Conservation (phyloP, 805 yeast species). For the Schizosaccharomyces osmophilus region DNA sequence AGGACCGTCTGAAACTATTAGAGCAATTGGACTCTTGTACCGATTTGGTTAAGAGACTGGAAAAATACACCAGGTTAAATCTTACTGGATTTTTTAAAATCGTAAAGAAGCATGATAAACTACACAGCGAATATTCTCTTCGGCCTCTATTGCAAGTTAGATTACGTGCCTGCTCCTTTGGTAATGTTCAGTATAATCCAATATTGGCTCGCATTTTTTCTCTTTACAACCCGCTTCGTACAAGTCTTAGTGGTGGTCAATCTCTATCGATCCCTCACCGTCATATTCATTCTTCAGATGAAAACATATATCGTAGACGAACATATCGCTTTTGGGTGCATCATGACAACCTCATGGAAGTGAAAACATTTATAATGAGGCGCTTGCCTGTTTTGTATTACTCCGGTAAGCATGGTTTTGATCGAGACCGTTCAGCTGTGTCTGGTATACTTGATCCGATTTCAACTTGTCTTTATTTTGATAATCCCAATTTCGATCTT, state of each 20-base stretch:
- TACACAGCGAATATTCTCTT: conserved; percentile 73
- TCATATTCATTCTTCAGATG: background rate
- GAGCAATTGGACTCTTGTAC: conserved; percentile 47
- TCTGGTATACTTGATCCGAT: conserved; percentile 36
- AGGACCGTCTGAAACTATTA: conserved; percentile 42
- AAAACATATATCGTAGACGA: conserved; percentile 9
- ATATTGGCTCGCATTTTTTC: conserved; percentile 33
- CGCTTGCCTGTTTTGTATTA: conserved; percentile 81
- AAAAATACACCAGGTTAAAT: conserved; percentile 71
- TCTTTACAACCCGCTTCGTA: conserved; percentile 33
- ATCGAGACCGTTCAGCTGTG: conserved; percentile 16
- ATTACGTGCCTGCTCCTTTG: conserved; percentile 46
- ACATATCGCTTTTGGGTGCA: conserved; percentile 87
- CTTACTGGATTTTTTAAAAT: conserved; percentile 87
- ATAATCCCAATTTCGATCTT: conserved; percentile 55
- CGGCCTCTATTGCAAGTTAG: conserved; percentile 73
- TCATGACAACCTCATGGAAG: conserved; percentile 92
- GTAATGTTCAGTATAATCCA: background rate
- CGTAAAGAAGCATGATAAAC: conserved; percentile 84
- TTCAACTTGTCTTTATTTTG: conserved; percentile 71
- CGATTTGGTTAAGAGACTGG: conserved; percentile 58
- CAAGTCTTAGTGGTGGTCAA: background rate
- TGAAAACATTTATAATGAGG: conserved; percentile 79
- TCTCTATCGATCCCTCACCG: background rate
- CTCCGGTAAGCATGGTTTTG: conserved; percentile 8